Evolutionary conservation across 2,329 filamentous ascomycete species (phyloP).

Genomic region (Diaporthe sp.): DNA sequence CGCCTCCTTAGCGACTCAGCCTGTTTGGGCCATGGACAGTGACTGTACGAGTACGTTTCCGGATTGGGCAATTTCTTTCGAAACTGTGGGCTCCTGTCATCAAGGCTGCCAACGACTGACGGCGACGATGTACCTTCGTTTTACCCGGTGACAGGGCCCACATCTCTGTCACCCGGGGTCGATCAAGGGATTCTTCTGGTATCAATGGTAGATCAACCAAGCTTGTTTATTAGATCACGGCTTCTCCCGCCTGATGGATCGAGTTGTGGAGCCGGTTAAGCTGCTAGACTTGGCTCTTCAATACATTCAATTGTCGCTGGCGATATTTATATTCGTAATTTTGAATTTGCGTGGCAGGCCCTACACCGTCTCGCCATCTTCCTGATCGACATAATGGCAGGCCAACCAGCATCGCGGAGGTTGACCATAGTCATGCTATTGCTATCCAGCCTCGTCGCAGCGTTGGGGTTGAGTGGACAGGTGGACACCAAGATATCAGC

Average conservation of each 20-base stretch:
- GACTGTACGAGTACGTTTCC: conserved; percentile 1
- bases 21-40: not conserved
- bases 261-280: not conserved
- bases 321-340: conserved; percentile 5
- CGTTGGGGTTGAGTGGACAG: not conserved
- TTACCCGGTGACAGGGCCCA: not conserved
- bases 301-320: conserved; percentile 24
- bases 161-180: not conserved
- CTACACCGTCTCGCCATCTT: not conserved
- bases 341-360: not conserved
- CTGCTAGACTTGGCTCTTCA: conserved; percentile 4
- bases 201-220: not conserved
- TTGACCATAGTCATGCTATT: not conserved
- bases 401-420: conserved; percentile 1
- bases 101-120: not conserved
- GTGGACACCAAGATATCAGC: not conserved
- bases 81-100: not conserved
- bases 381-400: not conserved
- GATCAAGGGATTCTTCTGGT: not conserved
- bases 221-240: conserved; percentile 29
- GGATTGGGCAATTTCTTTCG: conserved; percentile 21
- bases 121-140: not conserved
- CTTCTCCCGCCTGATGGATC: conserved; percentile 4
- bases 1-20: conserved; percentile 27
- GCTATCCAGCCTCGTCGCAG: not conserved